These are phyloP conservation scores for Salmacisia buchloeana DNA, from an alignment of 1,284 basidiomycete species.

Conservation along the genomic window DNA sequence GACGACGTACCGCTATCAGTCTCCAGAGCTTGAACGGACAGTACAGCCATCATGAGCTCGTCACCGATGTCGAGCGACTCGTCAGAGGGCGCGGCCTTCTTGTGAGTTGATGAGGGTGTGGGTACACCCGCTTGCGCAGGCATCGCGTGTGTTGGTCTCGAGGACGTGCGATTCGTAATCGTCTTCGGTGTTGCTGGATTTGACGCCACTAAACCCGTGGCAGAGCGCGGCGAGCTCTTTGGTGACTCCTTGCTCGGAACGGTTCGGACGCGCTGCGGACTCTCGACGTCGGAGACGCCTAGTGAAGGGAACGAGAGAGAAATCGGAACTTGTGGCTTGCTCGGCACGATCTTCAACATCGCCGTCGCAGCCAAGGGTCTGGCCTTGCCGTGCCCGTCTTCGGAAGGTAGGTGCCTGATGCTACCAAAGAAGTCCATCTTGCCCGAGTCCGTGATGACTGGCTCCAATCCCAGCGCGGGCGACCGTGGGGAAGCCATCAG, in stretches of 20 bases:
- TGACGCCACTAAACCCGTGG: neutral
- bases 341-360: neutral
- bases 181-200: too few relatives aligned
- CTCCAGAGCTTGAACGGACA: constrained; percentile 1
- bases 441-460: neutral
- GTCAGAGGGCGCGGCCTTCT: neutral
- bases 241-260: too few relatives aligned
- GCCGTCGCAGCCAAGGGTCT: neutral
- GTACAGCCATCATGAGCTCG: neutral
- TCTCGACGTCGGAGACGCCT: neutral
- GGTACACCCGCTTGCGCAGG: neutral
- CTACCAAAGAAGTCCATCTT: constrained; percentile 1
- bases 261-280: too few relatives aligned
- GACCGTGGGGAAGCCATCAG: neutral
- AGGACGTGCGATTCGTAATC: too few relatives aligned
- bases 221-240: too few relatives aligned
- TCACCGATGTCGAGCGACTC: neutral
- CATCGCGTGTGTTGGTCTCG: too few relatives aligned
- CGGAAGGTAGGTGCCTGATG: neutral
- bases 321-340: too few relatives aligned
- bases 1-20: neutral
- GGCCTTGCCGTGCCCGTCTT: neutral
- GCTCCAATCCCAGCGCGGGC: neutral
- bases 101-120: neutral
- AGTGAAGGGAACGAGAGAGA: too few relatives aligned